These are phyloP conservation scores for Beauveria sp. DNA, from an alignment of 2,329 filamentous ascomycete genomes.

Conservation along the genomic window DNA sequence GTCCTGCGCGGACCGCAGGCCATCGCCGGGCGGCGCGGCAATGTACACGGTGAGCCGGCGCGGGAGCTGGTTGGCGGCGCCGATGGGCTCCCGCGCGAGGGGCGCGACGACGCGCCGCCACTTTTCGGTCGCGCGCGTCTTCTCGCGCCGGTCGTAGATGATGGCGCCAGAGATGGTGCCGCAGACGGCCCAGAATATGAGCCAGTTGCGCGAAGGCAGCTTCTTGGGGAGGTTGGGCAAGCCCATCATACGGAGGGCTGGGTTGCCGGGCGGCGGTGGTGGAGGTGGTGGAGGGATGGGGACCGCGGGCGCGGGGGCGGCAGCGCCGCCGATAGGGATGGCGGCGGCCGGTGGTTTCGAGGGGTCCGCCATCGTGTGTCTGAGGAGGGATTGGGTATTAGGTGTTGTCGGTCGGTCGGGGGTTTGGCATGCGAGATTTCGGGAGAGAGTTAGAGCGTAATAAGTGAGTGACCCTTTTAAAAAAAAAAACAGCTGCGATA, in stretches of 20 bases:
- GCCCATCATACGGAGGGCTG: constrained; percentile 71
- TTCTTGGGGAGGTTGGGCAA: constrained; percentile 75
- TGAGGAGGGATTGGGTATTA: background rate
- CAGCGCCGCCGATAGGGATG: constrained; percentile 18
- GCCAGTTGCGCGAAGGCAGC: constrained; percentile 93
- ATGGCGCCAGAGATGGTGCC: constrained; percentile 72
- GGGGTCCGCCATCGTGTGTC: constrained; percentile 4
- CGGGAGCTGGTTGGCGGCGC: constrained; percentile 60
- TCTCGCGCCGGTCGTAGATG: constrained; percentile 88
- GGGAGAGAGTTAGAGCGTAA: background rate
- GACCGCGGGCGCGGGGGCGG: constrained; percentile 17
- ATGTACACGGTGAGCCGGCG: constrained; percentile 82
- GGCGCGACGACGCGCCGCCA: constrained; percentile 83
- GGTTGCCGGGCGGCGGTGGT: constrained; percentile 49
- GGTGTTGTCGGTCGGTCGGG: background rate
- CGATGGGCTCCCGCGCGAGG: constrained; percentile 69
- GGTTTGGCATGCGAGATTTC: background rate
- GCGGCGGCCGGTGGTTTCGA: constrained; percentile 3
- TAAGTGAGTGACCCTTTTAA: background rate
- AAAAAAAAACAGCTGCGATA: constrained; percentile 12
- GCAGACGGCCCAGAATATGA: constrained; percentile 82
- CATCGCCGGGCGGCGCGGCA: constrained; percentile 78
- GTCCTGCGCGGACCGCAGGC: constrained; percentile 75
- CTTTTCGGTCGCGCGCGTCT: constrained; percentile 73
- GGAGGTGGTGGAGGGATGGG: constrained; percentile 19